These are phyloP conservation scores for Calophaca sinica DNA, from an alignment of 306 rosid species.

Conservation along the genomic window DNA sequence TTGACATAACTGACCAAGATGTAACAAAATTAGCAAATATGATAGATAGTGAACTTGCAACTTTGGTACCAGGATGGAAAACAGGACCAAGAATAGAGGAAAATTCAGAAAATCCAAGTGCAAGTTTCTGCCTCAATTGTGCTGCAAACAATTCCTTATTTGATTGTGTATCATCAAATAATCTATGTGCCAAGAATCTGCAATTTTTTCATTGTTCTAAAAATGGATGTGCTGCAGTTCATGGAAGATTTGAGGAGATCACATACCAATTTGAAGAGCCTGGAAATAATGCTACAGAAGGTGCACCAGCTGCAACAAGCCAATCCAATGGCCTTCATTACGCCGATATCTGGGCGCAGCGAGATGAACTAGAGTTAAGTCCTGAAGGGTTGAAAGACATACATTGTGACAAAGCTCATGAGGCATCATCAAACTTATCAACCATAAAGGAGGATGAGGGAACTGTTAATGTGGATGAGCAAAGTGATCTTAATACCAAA, in stretches of 20 bases:
- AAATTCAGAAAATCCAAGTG: slow-evolving; percentile 50
- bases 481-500: slow-evolving; percentile 47
- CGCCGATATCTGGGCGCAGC: slow-evolving; percentile 84
- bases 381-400: slow-evolving; percentile 58
- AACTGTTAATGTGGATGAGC: slow-evolving; percentile 51
- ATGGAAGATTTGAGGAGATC: slow-evolving; percentile 95
- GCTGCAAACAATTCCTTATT: slow-evolving; percentile 58
- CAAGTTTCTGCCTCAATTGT: slow-evolving; percentile 64
- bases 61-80: slow-evolving; percentile 85
- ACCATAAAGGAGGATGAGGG: slow-evolving; percentile 59
- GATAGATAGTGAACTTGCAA: slow-evolving; percentile 79
- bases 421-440: slow-evolving; percentile 46
- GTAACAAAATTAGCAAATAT: slow-evolving; percentile 81
- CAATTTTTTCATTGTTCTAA: slow-evolving; percentile 83
- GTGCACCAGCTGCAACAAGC: slow-evolving; percentile 52
- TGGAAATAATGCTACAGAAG: slow-evolving; percentile 55
- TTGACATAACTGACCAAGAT: slow-evolving; percentile 87
- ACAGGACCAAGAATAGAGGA: slow-evolving; percentile 53
- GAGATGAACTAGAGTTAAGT: slow-evolving; percentile 63
- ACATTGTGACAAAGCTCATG: slow-evolving; percentile 50
- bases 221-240: slow-evolving; percentile 72
- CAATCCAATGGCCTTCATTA: slow-evolving; percentile 61
- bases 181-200: slow-evolving; percentile 63
- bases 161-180: slow-evolving; percentile 64
- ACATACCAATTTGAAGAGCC: slow-evolving; percentile 86